Conservation (phyloP, 345 rosid genomes). For the Gossypium rotundifolium region DNA sequence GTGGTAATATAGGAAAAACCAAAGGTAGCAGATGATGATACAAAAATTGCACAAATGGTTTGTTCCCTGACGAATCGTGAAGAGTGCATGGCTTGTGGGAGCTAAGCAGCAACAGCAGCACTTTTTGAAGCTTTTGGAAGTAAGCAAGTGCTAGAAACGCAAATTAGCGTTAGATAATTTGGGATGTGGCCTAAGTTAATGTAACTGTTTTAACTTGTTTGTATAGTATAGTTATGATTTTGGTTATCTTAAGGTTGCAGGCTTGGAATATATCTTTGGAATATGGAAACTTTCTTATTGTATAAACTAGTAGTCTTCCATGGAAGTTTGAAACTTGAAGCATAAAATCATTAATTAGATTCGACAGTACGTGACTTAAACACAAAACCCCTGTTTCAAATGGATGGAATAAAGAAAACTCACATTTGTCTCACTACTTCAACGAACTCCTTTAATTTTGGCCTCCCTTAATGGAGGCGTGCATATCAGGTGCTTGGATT, state of each 20-base stretch:
- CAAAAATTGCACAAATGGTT: slow-evolving; percentile 78
- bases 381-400: too few relatives aligned
- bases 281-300: background rate
- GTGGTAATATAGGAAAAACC: slow-evolving; percentile 35
- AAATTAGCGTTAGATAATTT: background rate
- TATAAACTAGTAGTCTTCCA: background rate
- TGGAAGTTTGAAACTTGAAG: background rate
- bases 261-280: background rate
- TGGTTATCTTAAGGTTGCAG: background rate
- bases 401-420: too few relatives aligned
- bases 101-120: slow-evolving; percentile 22
- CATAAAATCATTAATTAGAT: background rate
- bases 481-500: too few relatives aligned
- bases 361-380: too few relatives aligned
- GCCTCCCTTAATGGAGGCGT: background rate
- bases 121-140: background rate
- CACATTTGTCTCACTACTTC: too few relatives aligned
- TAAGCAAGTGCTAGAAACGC: background rate
- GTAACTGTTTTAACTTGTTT: background rate
- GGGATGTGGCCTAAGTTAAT: background rate
- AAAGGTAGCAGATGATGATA: slow-evolving; percentile 30
- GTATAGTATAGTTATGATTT: background rate
- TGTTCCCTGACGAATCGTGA: slow-evolving; percentile 83
- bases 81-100: slow-evolving; percentile 84
- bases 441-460: background rate